These are phyloP conservation scores for Pistacia vera DNA, from an alignment of 345 rosid genomes.

Conservation along the genomic window DNA sequence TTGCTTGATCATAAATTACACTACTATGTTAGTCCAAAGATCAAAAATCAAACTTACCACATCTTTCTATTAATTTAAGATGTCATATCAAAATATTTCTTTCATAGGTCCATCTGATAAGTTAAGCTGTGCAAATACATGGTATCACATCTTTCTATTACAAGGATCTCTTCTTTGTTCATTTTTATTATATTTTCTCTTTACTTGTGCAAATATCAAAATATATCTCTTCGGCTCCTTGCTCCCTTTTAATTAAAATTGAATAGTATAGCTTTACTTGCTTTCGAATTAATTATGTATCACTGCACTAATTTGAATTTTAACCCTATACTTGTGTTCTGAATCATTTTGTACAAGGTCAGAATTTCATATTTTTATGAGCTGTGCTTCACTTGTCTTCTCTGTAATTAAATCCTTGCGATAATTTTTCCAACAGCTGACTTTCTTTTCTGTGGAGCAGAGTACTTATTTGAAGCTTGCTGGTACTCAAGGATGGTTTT, in stretches of 20 bases:
- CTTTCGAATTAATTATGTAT: neutral
- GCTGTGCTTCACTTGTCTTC: neutral
- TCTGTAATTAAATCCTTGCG: neutral
- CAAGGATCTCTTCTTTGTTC: neutral
- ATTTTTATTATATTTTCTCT: neutral
- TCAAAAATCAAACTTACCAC: neutral
- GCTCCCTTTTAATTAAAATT: neutral
- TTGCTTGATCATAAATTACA: neutral
- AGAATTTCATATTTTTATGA: slow-evolving; percentile 14
- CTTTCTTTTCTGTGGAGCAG: slow-evolving; percentile 38
- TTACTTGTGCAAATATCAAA: too few species aligned
- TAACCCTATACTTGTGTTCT: neutral
- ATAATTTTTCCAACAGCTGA: neutral
- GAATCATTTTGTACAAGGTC: neutral
- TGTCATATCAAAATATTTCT: too few species aligned
- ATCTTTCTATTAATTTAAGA: neutral
- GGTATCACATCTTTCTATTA: neutral
- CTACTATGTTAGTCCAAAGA: neutral
- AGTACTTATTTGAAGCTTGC: slow-evolving; percentile 67
- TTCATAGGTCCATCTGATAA: too few species aligned
- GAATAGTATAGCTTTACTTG: neutral
- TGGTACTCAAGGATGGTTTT: slow-evolving; percentile 71
- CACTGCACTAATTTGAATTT: neutral
- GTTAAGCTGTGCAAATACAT: neutral
- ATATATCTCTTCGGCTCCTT: neutral